These are phyloP conservation scores for Grifola frondosa DNA, from an alignment of 1,284 basidiomycete genomes.

Conservation along the genomic window DNA sequence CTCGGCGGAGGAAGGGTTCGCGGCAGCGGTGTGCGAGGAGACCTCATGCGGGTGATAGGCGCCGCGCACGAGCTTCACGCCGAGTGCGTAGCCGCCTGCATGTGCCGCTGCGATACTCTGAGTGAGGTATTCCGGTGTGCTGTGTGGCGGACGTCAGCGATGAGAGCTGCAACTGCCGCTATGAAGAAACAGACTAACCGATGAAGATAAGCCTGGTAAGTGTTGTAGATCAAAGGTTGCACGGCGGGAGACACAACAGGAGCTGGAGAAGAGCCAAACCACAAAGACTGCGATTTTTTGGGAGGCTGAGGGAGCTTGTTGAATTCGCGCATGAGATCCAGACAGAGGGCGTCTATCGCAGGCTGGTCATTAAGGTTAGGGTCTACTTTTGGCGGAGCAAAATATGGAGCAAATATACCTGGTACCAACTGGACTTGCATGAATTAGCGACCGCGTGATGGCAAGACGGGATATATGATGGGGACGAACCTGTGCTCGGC, in stretches of 20 bases:
- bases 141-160: conserved; percentile 27
- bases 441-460: background rate
- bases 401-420: conserved; percentile 30
- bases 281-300: conserved; percentile 9
- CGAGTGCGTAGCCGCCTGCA: conserved; percentile 73
- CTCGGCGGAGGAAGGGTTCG: conserved; percentile 26
- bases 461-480: background rate
- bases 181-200: conserved; percentile 45
- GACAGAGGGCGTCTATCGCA: conserved; percentile 76
- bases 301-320: conserved; percentile 51
- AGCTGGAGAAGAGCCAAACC: conserved; percentile 10
- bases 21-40: conserved; percentile 43
- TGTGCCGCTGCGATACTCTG: conserved; percentile 70
- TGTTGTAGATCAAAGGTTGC: conserved; percentile 75
- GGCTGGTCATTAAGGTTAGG: conserved; percentile 44
- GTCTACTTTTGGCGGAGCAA: conserved; percentile 2
- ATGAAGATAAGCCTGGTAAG: conserved; percentile 83
- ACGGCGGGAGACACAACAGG: conserved; percentile 18
- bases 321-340: conserved; percentile 74
- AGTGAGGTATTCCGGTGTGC: conserved; percentile 70
- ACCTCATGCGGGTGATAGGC: conserved; percentile 88
- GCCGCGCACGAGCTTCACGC: conserved; percentile 93
- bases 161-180: no score
- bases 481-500: conserved; percentile 70
- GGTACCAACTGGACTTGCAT: conserved; percentile 60